These are phyloP conservation scores for Blastocystis hominis DNA, from an alignment of 352 stramenopile genomes.

Conservation along the genomic window DNA sequence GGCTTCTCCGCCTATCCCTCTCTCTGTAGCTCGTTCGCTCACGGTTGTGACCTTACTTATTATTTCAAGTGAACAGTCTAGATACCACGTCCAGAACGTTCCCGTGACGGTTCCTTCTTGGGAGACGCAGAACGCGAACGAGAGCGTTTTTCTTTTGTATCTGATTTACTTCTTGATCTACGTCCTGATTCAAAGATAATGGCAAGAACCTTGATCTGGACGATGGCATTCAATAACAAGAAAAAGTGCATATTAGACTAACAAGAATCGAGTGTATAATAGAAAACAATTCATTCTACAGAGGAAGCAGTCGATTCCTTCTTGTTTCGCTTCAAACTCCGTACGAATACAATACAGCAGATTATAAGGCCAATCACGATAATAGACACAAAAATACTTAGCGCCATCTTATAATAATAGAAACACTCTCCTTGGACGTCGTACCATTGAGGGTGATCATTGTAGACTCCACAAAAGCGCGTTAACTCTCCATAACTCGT, in stretches of 20 bases:
- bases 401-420: neutral
- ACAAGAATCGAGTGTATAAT: too few relatives aligned
- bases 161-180: neutral
- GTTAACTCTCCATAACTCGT: neutral
- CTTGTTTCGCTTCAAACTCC: neutral
- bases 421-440: neutral
- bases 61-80: neutral
- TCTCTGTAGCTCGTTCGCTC: neutral
- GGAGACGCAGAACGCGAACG: neutral
- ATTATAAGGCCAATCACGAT: neutral
- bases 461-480: neutral
- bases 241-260: neutral
- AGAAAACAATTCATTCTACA: neutral
- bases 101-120: neutral
- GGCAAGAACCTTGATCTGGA: neutral
- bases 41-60: neutral
- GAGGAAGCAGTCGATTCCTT: neutral
- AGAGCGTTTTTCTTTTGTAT: neutral
- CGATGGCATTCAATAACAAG: neutral
- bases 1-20: neutral
- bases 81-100: neutral
- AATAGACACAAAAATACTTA: neutral
- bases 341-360: neutral
- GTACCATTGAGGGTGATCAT: neutral
- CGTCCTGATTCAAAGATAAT: neutral